Evolutionary conservation across 106 monocot species (phyloP).

Genomic region (Apostasia shenzhenica): DNA sequence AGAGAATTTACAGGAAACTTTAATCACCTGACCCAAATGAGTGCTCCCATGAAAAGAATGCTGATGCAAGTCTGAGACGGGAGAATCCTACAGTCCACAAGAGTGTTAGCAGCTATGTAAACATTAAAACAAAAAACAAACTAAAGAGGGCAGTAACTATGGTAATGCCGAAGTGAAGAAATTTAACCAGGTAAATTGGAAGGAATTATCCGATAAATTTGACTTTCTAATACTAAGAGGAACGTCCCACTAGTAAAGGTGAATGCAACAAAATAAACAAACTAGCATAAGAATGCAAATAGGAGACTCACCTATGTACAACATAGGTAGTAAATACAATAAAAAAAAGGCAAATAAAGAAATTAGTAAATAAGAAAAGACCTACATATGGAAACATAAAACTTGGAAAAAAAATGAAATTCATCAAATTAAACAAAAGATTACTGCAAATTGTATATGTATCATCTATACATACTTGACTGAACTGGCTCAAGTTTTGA

Average conservation of each 20-base stretch:
- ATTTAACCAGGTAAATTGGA: not conserved
- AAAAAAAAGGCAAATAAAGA: no score
- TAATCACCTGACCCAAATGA: conserved; percentile 31
- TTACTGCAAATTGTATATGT: no score
- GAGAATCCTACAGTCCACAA: conserved; percentile 27
- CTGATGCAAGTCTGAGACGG: conserved; percentile 28
- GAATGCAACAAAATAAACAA: no score
- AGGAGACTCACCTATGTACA: no score
- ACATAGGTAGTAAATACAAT: no score
- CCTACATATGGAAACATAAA: no score
- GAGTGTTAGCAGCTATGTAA: not conserved
- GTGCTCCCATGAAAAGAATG: conserved; percentile 22
- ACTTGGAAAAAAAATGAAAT: not conserved
- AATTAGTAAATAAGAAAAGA: no score
- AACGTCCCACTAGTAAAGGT: no score
- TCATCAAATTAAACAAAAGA: not conserved
- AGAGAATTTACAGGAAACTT: not conserved
- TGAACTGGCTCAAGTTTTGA: conserved; percentile 17
- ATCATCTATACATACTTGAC: conserved; percentile 9
- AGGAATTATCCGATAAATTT: not conserved
- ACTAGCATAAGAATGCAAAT: no score
- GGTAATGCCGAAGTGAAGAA: not conserved
- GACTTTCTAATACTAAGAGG: no score
- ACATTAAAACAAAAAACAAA: not conserved
- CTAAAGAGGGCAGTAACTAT: not conserved